Evolutionary conservation across 192 early-diverging fungal genomes (phyloP), one percentile per base, ranked within the genome.

Genomic region (Coemansia asiatica): DNA sequence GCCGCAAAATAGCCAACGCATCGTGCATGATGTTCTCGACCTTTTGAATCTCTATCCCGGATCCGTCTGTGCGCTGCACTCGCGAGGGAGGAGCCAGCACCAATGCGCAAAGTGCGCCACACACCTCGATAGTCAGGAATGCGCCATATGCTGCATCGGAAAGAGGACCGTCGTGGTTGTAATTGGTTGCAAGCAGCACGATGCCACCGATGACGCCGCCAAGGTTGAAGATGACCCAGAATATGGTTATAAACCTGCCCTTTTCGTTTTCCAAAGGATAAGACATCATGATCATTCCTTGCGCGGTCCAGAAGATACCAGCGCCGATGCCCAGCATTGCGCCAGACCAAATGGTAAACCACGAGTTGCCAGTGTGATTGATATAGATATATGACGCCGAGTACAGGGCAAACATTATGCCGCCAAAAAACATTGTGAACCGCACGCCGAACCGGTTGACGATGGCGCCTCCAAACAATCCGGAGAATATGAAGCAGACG

Each of bases 191-290:
- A 57, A 92, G 86, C 60, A 89, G 84, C 70, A 95, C 85, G 56
- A 85, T 79, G 40, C 86, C 86, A 75, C 92, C 91, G 38, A 95
- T 47, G 44, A 91, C 85, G 40, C 85, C 91, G 61, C 91, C 92
- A 58, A 88, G 76, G 81, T 91, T 91, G 85, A 93, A 89, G 36
- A 93, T 87, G 6, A 60, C 92, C 92, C 91, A 93, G 83, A 95
- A 95, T 44, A 89, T 85, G 38, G 85, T 83, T 35, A 95, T 91
- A 67, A 81, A 91, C 61, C 85, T 87, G 36, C 91, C 91, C 84
- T 93, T 93, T 61, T 90, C 82, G n/a, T 82, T 61, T 67, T 93
- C 91, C n/a, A 68, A 72, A 13, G 93, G 91, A 69, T 95, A 93
- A 23, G 91, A 87, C 64, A 92, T 83, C 86, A 92, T 90, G 57